Conservation (phyloP, 306 rosid genomes). For the Cucurbita ficifolia region DNA sequence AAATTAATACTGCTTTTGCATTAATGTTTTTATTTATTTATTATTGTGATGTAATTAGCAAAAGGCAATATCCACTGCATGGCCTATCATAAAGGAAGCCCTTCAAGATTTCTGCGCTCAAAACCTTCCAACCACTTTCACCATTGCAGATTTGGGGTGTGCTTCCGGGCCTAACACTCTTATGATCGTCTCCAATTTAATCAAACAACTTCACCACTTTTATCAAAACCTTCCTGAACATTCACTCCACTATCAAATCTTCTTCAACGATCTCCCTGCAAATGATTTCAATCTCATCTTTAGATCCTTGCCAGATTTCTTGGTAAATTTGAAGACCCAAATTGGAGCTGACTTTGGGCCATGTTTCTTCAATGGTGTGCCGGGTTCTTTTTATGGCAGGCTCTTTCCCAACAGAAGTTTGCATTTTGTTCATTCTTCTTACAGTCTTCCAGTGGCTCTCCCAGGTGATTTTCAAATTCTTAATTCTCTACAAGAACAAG, state of each 20-base stretch:
- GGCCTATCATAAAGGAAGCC: slow-evolving; percentile 32
- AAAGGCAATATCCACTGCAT: slow-evolving; percentile 26
- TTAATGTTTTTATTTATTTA: no score
- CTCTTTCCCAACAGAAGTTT: background rate
- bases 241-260: background rate
- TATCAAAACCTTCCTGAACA: background rate
- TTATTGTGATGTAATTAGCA: background rate
- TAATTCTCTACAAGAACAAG: no score
- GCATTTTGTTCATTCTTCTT: background rate
- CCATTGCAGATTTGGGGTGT: background rate
- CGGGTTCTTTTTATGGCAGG: background rate
- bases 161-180: background rate
- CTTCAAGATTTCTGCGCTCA: slow-evolving; percentile 1
- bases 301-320: background rate
- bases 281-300: background rate
- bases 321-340: background rate
- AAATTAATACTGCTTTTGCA: no score
- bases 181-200: background rate
- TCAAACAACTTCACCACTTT: background rate
- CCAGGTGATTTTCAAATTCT: background rate
- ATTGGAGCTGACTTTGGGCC: background rate
- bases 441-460: background rate
- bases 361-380: background rate
- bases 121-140: background rate
- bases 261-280: background rate